A percentile compares a stretch with the other conserved stretches of the same genome.
Evolutionary conservation across 2,329 filamentous ascomycete genomes (phyloP).

Genomic region (Cordyceps fumosorosea): DNA sequence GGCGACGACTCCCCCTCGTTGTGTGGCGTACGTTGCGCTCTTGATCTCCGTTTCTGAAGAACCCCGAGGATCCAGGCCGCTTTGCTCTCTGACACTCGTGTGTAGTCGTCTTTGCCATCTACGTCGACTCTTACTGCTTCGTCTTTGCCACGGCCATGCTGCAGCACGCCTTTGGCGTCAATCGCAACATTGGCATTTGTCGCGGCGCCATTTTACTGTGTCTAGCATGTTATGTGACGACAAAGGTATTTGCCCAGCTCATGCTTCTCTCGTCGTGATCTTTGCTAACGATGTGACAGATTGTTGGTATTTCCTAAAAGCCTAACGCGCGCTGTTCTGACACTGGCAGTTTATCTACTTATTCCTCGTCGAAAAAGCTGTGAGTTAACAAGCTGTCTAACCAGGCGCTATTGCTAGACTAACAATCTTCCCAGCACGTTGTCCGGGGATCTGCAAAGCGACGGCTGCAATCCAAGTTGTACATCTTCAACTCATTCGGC

Average conservation of each 20-base stretch:
- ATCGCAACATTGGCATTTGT: slow-evolving; percentile 44
- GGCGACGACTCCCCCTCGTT: slow-evolving; percentile 35
- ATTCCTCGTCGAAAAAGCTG: slow-evolving; percentile 58
- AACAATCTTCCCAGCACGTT: slow-evolving; percentile 38
- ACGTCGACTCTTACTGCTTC: slow-evolving; percentile 54
- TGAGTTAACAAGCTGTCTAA: slow-evolving; percentile 24
- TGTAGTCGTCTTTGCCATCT: slow-evolving; percentile 53
- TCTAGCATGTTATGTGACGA: slow-evolving; percentile 55
- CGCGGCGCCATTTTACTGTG: slow-evolving; percentile 54
- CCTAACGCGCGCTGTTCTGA: neutral
- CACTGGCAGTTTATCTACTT: slow-evolving; percentile 48
- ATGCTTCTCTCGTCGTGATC: neutral
- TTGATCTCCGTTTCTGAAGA: neutral
- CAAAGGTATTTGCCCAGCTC: slow-evolving; percentile 40
- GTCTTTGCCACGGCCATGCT: slow-evolving; percentile 51
- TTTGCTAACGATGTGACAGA: slow-evolving; percentile 18
- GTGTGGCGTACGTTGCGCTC: slow-evolving; percentile 33
- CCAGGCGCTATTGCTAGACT: slow-evolving; percentile 13
- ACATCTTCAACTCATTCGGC: slow-evolving; percentile 54
- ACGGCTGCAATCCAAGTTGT: slow-evolving; percentile 50
- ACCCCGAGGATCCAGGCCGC: too few relatives aligned
- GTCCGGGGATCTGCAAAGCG: slow-evolving; percentile 46
- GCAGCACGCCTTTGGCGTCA: slow-evolving; percentile 50
- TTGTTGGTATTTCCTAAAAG: slow-evolving; percentile 20
- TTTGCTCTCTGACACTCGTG: neutral